Base-by-base conservation (phyloP, 768 basidiomycete species). In the Hortiboletus campestris region DNA sequence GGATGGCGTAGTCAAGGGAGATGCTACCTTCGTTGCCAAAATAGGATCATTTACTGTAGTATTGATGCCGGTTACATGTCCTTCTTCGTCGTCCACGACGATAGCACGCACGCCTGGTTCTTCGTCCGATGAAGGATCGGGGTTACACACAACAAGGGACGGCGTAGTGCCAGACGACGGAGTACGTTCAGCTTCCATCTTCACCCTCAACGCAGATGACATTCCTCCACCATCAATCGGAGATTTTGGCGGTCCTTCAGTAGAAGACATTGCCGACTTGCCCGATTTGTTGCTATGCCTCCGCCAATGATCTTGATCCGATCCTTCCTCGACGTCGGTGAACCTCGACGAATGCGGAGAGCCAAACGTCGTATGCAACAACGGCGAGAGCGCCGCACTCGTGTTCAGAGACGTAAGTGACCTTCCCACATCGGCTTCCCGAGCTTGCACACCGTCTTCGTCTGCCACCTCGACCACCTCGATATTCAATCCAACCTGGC, bases 331-430 rank as follows among this genome's bases (percentile, higher is more conserved):
- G 13, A 52, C 17, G 22, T 72, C 69, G 31, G 71, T 69, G 46
- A 61, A 65, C 54, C 64, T 57, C 35, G 67, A 68, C 17, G 73
- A 68, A 58, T 66, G 58, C 4, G 75, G 77, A 16, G 77, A 77
- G 41, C 73, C 69, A 61, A 80, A 79, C 10, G 68, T 68, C 32
- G 77, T 71, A 62, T 78, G 76, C 40, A 78, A 61, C 9, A 78
- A 52, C 17, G 78, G 77, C 9, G 76, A 75, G 1, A 71, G 43
- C 34, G 59, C 32, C 36, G 16, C 25, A 50, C 61, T 55, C 35
- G 20, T 3, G 41, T 56, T 55, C 43, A 43, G 7, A 19, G 61
- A 46, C 22, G 43, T 36, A 39, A 53, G 16, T 3, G 49, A 41
- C 38, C 48, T 51, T 20, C 31, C 29, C 6, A 48, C 47, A 28